These are phyloP conservation scores for Morella rubra DNA, from an alignment of 306 rosid genomes.

Conservation along the genomic window DNA sequence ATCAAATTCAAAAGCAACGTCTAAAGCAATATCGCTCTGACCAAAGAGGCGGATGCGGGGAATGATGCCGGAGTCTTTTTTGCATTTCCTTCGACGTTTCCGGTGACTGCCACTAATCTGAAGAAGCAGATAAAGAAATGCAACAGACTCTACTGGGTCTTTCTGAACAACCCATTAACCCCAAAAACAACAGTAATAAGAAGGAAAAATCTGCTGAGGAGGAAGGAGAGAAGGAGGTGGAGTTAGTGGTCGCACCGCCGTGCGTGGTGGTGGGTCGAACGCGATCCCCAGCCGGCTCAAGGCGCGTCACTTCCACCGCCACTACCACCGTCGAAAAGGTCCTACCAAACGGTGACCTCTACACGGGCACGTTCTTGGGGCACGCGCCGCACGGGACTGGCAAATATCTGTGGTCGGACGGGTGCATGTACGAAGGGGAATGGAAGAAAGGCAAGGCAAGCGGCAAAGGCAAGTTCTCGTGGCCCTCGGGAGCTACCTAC, in stretches of 20 bases:
- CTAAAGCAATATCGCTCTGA: background rate
- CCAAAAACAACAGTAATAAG: constrained; percentile 7
- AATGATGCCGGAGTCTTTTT: constrained; percentile 18
- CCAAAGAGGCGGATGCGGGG: background rate
- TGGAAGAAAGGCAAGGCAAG: constrained; percentile 44
- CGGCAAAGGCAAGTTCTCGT: constrained; percentile 44
- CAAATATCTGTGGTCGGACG: constrained; percentile 49
- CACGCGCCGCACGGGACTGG: constrained; percentile 45
- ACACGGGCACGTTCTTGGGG: constrained; percentile 35
- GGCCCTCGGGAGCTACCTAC: constrained; percentile 55
- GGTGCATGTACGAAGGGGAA: constrained; percentile 53
- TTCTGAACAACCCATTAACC: constrained; percentile 23
- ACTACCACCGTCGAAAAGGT: constrained; percentile 25
- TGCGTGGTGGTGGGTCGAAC: constrained; percentile 24
- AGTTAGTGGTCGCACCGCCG: constrained; percentile 27
- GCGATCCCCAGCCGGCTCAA: constrained; percentile 26
- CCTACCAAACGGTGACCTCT: constrained; percentile 43
- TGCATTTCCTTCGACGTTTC: constrained; percentile 22
- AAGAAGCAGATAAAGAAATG: constrained; percentile 16
- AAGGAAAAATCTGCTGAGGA: constrained; percentile 30
- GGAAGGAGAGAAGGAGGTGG: constrained; percentile 16
- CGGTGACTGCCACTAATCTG: background rate
- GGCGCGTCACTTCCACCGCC: constrained; percentile 46
- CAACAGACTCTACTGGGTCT: constrained; percentile 44
- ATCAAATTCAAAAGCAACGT: background rate